phyloP scores from a whole-genome alignment of 768 basidiomycete species.

The Amanita brunnescens region DNA sequence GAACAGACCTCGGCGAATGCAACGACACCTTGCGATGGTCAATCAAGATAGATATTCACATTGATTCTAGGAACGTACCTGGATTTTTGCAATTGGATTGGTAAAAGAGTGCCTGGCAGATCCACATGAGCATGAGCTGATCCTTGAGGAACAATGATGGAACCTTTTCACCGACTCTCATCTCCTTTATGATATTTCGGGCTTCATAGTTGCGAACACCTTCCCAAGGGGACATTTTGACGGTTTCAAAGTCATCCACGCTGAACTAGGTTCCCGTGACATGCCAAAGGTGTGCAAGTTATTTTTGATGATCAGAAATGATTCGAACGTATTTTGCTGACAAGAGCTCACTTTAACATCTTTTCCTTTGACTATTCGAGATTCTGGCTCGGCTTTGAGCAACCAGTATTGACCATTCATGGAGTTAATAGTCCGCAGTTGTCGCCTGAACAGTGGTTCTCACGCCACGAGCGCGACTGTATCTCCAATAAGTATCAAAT shows the following conservation, averaged over 20 bases:
- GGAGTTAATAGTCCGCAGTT: neutral
- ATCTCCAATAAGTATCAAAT: neutral
- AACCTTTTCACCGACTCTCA: slow-evolving; percentile 70
- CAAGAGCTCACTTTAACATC: slow-evolving; percentile 59
- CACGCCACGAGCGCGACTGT: slow-evolving; percentile 1
- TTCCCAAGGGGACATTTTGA: slow-evolving; percentile 71
- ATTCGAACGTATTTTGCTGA: too few species aligned
- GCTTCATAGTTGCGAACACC: slow-evolving; percentile 84
- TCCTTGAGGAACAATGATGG: slow-evolving; percentile 5
- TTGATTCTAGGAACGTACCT: slow-evolving; percentile 30
- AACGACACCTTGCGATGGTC: slow-evolving; percentile 48
- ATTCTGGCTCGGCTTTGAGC: slow-evolving; percentile 82
- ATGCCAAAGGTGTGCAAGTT: neutral
- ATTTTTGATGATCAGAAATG: neutral
- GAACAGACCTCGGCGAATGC: slow-evolving; percentile 66
- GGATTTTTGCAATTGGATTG: slow-evolving; percentile 83
- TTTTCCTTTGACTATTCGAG: slow-evolving; percentile 76
- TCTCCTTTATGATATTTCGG: slow-evolving; percentile 75
- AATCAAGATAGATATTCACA: neutral
- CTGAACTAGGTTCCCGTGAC: slow-evolving; percentile 47
- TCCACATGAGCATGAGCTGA: neutral
- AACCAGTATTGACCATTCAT: slow-evolving; percentile 46
- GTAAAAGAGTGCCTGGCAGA: slow-evolving; percentile 66
- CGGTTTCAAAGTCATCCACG: slow-evolving; percentile 75
- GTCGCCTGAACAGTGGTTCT: neutral